Base-by-base conservation (phyloP, 1,139 yeast species). In the Blastobotrys persicus region DNA sequence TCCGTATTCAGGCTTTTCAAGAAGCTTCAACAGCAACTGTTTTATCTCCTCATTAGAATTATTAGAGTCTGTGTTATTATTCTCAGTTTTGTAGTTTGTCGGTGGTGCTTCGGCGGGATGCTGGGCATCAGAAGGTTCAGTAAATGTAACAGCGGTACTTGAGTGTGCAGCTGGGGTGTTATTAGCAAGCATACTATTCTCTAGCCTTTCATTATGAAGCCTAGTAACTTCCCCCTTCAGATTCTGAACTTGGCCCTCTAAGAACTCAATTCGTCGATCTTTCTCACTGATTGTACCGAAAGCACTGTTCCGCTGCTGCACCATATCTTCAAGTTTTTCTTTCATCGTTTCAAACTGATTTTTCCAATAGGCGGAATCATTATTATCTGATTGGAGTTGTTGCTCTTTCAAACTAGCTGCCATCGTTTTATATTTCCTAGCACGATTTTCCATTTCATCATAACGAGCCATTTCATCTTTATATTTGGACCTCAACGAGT, bases 341-440 rank as follows among this genome's bases (percentile, higher is more conserved):
- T 42, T 43, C 50, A 35, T 45, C 23, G 12, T 41, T 3, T 17
- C 47, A 42, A 34, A 45, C 37, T 35, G 42, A 28, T 20, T 46
- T 52, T 23, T 34, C 48, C 31, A 45, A 44, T 11, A 44, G 40
- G 34, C 44, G 4, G 19, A 23, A 17, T 37, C 41, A 7, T 37
- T 19, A 13, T 37, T 37, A 18, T 48, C 20, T 32, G 49, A 44
- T 42, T 44, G 45, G 20, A 53, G 48, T 3, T 42, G 46, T 42
- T 53, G 51, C 16, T 57, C 58, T 17, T 55, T 48, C 37, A 59
- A 45, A 11, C 50, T 48, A 5, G 53, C 47, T 2, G 54, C 53
- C 49, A 51, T 51, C 2, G 55, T 53, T 42, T 55, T 54, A 46
- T 57, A 53, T 40, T 59, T 58, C 14, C 51, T 53, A 4, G 58